Evolutionary conservation across 1,284 basidiomycete genomes (phyloP).

Genomic region (Sporisorium reilianum): DNA sequence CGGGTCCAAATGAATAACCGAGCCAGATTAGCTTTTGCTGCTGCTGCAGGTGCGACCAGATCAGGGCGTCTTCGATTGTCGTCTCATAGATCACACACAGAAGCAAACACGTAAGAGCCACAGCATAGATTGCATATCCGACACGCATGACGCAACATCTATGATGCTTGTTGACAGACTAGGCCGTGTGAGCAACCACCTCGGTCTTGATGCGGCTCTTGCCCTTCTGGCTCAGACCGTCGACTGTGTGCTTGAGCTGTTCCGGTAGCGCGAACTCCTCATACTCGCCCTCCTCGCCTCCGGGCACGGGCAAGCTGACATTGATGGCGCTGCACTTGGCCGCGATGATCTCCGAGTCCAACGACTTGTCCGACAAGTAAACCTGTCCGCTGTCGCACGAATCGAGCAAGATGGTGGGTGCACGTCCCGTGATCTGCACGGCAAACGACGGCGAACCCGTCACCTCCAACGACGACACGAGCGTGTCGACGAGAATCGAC

Average conservation of each 20-base stretch:
- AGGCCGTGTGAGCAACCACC: slow-evolving; percentile 62
- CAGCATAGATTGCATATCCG: not conserved
- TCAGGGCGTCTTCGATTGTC: slow-evolving; percentile 1
- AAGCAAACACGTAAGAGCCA: not conserved
- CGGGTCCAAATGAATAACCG: slow-evolving; percentile 15
- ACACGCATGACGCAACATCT: not conserved
- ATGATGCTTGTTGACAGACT: not conserved
- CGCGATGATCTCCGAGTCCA: slow-evolving; percentile 88
- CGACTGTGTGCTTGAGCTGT: slow-evolving; percentile 89
- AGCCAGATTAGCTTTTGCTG: not conserved
- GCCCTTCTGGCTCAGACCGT: slow-evolving; percentile 78
- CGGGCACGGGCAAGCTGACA: slow-evolving; percentile 86
- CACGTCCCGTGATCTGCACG: slow-evolving; percentile 88
- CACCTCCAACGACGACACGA: slow-evolving; percentile 87
- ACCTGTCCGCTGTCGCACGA: slow-evolving; percentile 94
- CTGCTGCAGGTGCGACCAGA: not conserved
- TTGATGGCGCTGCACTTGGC: slow-evolving; percentile 96
- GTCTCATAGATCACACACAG: not conserved
- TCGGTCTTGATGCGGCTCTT: slow-evolving; percentile 72
- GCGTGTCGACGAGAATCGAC: slow-evolving; percentile 87
- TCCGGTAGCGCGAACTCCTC: slow-evolving; percentile 92
- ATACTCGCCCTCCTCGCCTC: slow-evolving; percentile 91
- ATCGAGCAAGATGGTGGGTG: slow-evolving; percentile 93
- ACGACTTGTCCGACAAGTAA: slow-evolving; percentile 86
- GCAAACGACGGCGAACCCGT: slow-evolving; percentile 93